Conservation (phyloP, 2,329 filamentous ascomycete species). For the Hypomyces rosellus region DNA sequence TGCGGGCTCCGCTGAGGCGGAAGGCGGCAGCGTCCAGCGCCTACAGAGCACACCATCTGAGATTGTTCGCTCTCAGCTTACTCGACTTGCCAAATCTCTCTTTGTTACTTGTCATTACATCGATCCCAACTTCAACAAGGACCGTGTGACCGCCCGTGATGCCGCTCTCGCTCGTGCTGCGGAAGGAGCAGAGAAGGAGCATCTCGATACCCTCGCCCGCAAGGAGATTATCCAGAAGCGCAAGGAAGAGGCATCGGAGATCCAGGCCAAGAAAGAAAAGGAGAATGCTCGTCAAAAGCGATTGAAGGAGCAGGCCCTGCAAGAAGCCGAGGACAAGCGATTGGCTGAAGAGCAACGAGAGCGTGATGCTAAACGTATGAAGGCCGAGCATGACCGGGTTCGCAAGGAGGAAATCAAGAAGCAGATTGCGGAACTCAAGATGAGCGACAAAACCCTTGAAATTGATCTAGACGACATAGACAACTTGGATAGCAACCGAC, state of each 20-base stretch:
- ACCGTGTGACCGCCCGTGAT: constrained; percentile 70
- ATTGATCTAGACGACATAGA: constrained; percentile 78
- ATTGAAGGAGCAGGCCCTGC: constrained; percentile 77
- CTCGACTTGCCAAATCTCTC: constrained; percentile 82
- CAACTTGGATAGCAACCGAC: constrained; percentile 79
- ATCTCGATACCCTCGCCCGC: constrained; percentile 74
- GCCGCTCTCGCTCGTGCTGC: constrained; percentile 75
- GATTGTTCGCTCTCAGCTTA: constrained; percentile 92
- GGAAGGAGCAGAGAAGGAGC: constrained; percentile 87
- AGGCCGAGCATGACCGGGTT: constrained; percentile 83
- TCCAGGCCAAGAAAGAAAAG: constrained; percentile 81
- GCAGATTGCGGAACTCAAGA: constrained; percentile 85
- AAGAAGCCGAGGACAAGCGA: constrained; percentile 83
- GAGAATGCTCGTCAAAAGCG: constrained; percentile 87
- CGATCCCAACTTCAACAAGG: constrained; percentile 80
- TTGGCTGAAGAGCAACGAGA: constrained; percentile 89
- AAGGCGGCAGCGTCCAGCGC: constrained; percentile 80
- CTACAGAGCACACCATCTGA: constrained; percentile 97
- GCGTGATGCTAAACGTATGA: constrained; percentile 77
- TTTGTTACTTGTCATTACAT: constrained; percentile 95
- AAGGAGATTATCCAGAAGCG: constrained; percentile 93
- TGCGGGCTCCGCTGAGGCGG: constrained; percentile 80
- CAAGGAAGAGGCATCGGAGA: constrained; percentile 90
- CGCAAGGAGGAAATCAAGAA: constrained; percentile 91
- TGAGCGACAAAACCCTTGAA: constrained; percentile 67